These are phyloP conservation scores for Erysimum cheiri DNA, from an alignment of 441 rosid genomes.

Conservation along the genomic window DNA sequence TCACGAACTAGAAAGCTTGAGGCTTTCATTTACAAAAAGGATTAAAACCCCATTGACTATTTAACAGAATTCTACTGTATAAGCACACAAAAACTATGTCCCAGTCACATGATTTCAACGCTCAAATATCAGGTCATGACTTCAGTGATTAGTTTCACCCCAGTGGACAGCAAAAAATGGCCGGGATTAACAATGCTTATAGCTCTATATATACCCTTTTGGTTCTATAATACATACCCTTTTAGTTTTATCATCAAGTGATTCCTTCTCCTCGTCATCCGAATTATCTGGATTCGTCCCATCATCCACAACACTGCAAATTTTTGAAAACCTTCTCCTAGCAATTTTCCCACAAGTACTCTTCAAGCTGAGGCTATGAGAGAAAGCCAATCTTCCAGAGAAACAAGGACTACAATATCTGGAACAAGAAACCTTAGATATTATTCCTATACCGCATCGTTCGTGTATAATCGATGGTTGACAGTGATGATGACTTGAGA, in stretches of 20 bases:
- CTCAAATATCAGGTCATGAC: no score
- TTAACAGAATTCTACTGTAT: no score
- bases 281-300: slow-evolving; percentile 51
- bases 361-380: slow-evolving; percentile 43
- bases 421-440: slow-evolving; percentile 43
- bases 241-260: slow-evolving; percentile 45
- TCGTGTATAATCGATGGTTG: slow-evolving; percentile 54
- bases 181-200: no score
- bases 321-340: slow-evolving; percentile 50
- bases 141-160: no score
- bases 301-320: slow-evolving; percentile 59
- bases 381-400: slow-evolving; percentile 46
- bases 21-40: background rate
- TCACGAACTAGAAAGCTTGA: slow-evolving; percentile 16
- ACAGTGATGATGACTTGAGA: slow-evolving; percentile 65
- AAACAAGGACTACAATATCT: slow-evolving; percentile 47
- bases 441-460: slow-evolving; percentile 45
- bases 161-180: no score
- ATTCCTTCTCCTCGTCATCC: slow-evolving; percentile 51
- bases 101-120: no score
- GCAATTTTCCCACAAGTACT: slow-evolving; percentile 30
- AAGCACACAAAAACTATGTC: no score
- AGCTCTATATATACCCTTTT: no score
- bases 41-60: background rate
- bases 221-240: slow-evolving; percentile 52